Base-by-base conservation (phyloP, 2,329 filamentous ascomycete species). In the Fusarium sp. region DNA sequence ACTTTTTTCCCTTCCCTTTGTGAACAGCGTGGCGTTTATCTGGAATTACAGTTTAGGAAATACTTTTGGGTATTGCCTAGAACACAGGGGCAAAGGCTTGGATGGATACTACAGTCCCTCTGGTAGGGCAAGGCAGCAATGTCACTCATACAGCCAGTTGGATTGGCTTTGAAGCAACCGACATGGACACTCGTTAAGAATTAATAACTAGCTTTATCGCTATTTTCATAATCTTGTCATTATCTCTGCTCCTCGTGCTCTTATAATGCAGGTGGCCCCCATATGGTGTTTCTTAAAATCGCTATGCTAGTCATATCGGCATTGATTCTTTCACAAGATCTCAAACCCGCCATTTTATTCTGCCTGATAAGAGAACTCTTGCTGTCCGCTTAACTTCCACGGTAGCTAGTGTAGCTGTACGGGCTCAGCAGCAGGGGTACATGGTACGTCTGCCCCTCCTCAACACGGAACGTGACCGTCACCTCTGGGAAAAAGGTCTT, bases 401-500 rank as follows among this genome's bases (percentile, higher is more conserved):
- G 84, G 80, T 96, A 96, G 11, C 92, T 95, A 40, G 91, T 92
- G 81, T 94, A 96, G 77, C 91, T 92, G 81, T 90, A 94, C 31
- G 92, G 92, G 68, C 91, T 89, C 80, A 95, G 78, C 78, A 96
- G 76, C 76, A 96, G 79, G 44, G 93, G 93, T 5, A 96, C 92
- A 81, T 96, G 93, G 76, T 92, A 95, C 76, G 91, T 89, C 84
- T 92, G 89, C 22, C 84, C 85, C 74, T 82, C 79, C 13, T 80
- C 76, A 22, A 89, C 85, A 49, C 82, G 80, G 64, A 88, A 88
- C 1, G 83, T 82, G 39, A 90, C 83, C 17, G 80, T 79, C 19
- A 87, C 87, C 80, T 88, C 85, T 40, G 88, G 88, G 75, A 89
- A 89, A 74, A 90, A 90, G 6, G 85, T 88, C 38, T 84, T 83